phyloP scores from a whole-genome alignment of 352 stramenopile genomes.

The Globisporangium uncinulatum region DNA sequence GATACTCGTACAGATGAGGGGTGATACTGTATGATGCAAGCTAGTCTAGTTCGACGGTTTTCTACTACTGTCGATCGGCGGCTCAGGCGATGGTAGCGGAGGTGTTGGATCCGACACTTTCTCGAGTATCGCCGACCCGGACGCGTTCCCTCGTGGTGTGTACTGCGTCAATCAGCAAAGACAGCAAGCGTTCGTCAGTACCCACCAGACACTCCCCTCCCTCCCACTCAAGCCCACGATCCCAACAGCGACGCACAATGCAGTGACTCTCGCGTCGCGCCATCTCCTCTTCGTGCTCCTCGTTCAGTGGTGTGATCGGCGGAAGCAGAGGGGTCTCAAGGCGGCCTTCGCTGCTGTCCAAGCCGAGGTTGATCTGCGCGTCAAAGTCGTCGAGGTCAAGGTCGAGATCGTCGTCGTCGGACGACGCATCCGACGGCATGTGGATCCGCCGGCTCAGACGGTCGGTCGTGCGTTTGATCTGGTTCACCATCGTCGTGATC shows the following conservation, averaged over 20 bases:
- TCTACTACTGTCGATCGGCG: not conserved
- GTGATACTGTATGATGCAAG: no score
- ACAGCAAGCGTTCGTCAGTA: not conserved
- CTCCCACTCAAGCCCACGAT: no score
- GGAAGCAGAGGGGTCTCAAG: slow-evolving; percentile 3
- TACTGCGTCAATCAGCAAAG: slow-evolving; percentile 1
- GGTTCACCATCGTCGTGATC: slow-evolving; percentile 61
- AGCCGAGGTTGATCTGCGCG: slow-evolving; percentile 20
- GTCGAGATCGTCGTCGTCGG: slow-evolving; percentile 47
- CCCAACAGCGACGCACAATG: slow-evolving; percentile 6
- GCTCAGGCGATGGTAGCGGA: not conserved
- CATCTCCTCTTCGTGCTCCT: slow-evolving; percentile 63
- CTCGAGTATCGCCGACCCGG: not conserved
- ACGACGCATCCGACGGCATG: slow-evolving; percentile 18
- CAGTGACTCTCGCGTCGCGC: slow-evolving; percentile 52
- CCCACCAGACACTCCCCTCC: no score
- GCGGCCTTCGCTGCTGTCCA: slow-evolving; percentile 11
- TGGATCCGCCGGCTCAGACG: slow-evolving; percentile 44
- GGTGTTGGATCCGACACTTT: not conserved
- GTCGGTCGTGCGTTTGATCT: slow-evolving; percentile 67
- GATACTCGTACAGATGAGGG: no score
- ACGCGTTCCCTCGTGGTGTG: slow-evolving; percentile 3
- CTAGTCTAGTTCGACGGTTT: not conserved
- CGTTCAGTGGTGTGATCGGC: slow-evolving; percentile 32
- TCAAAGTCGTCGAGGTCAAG: slow-evolving; percentile 30